These are phyloP conservation scores for Mrakia hoshinonis DNA, from an alignment of 768 basidiomycete genomes.

Conservation along the genomic window DNA sequence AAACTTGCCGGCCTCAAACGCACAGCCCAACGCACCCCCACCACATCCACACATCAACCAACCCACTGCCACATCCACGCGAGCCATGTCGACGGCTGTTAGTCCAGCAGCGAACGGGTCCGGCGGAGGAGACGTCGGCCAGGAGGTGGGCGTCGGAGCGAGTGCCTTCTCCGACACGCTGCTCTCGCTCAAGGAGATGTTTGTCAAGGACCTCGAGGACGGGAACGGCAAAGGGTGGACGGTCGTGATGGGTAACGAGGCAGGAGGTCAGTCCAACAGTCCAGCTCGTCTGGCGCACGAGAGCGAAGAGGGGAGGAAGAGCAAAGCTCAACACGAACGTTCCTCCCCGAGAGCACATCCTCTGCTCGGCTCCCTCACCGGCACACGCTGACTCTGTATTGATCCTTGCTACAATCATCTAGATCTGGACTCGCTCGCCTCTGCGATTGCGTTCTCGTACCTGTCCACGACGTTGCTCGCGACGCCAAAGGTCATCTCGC, in stretches of 20 bases:
- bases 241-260: constrained; percentile 89
- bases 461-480: constrained; percentile 53
- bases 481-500: constrained; percentile 53
- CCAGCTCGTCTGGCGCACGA: constrained; percentile 25
- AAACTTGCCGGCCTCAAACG: neutral
- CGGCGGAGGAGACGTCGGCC: neutral
- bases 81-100: constrained; percentile 6
- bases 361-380: neutral
- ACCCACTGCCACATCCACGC: neutral
- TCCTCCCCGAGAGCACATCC: neutral
- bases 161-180: constrained; percentile 20
- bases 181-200: constrained; percentile 47
- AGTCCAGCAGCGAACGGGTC: neutral
- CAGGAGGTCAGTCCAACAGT: constrained; percentile 58
- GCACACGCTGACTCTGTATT: constrained; percentile 2
- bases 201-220: constrained; percentile 51
- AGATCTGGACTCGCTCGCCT: constrained; percentile 88
- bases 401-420: neutral
- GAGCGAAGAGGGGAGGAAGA: neutral
- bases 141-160: neutral
- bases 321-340: neutral
- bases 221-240: constrained; percentile 60
- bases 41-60: neutral
- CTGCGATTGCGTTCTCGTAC: constrained; percentile 76
- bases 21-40: neutral